phyloP scores from a whole-genome alignment of 1,284 basidiomycete species.

The Lignosus rhinocerotis region DNA sequence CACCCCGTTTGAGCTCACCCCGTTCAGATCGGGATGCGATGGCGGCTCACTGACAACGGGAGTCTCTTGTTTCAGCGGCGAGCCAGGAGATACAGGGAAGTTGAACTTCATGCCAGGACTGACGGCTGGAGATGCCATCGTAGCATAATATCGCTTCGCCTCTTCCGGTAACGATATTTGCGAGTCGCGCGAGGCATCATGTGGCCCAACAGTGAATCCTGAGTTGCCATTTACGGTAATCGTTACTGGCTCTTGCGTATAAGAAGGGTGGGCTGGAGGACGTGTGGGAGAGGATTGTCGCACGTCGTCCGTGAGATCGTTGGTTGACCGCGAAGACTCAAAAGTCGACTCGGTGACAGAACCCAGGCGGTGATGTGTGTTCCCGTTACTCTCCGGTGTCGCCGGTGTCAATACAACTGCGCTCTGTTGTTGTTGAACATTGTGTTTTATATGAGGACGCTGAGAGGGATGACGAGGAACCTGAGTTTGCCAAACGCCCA shows the following conservation, averaged over 20 bases:
- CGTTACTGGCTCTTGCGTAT: slow-evolving; percentile 10
- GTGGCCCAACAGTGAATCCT: slow-evolving; percentile 25
- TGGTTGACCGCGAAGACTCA: slow-evolving; percentile 1
- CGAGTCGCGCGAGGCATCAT: slow-evolving; percentile 50
- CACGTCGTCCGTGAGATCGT: slow-evolving; percentile 1
- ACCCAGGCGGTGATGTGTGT: slow-evolving; percentile 3
- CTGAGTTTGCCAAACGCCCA: slow-evolving; percentile 21
- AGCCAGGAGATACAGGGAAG: slow-evolving; percentile 17
- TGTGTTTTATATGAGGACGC: slow-evolving; percentile 3
- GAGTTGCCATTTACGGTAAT: slow-evolving; percentile 18
- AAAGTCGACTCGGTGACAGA: neutral
- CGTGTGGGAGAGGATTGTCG: slow-evolving; percentile 7
- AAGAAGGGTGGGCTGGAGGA: slow-evolving; percentile 9
- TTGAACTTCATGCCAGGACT: slow-evolving; percentile 43
- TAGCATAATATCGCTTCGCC: slow-evolving; percentile 66
- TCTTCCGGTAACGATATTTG: slow-evolving; percentile 73
- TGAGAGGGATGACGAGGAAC: slow-evolving; percentile 11
- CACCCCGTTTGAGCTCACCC: slow-evolving; percentile 13
- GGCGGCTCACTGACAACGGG: neutral
- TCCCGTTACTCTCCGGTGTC: slow-evolving; percentile 9
- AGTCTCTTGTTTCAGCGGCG: slow-evolving; percentile 26
- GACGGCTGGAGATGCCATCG: slow-evolving; percentile 58
- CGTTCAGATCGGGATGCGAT: slow-evolving; percentile 14
- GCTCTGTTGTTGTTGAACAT: slow-evolving; percentile 4
- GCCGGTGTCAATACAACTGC: slow-evolving; percentile 14